Evolutionary conservation across 2,329 filamentous ascomycete species (phyloP), one percentile per base, ranked within the genome.

Genomic region (Fusarium sp.): DNA sequence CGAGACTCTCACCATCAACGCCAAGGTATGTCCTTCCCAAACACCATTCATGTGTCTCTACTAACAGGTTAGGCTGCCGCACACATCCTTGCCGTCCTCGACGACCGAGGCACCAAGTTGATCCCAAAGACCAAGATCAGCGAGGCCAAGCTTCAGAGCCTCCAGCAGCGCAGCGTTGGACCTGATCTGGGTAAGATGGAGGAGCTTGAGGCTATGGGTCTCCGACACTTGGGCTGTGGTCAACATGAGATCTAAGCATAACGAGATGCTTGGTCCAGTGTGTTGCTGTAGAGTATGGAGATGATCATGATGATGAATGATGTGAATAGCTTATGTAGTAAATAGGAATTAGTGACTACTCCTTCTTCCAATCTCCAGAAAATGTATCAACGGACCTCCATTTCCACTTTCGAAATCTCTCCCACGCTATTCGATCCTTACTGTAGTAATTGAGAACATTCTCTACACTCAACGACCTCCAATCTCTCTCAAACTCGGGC

Each of bases 161-260:
- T 72, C 7, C 66, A 69, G 30, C 47, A 61, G 6, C 45, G 64
- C 32, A 55, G 47, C 18, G 61, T 73, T 1, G 67, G 62, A 0
- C 60, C 73, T 13, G 71, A 71, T 14, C 46, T 71, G 46, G 63
- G 72, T 9, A 58, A 70, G 18, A 78, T 80, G 13, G 76, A 75
- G 29, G 77, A 79, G 65, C 61, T 81, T 7, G 77, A 78, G 57
- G 79, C 78, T 0, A 67, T 79, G 37, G 79, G 79, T 4, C 74
- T 81, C 57, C 71, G 75, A 13, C 79, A 81, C 40, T 60, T 80
- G 8, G 79, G 79, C 10, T 81, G 79, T 42, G 78, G 79, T 7
- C 74, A 58, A 4, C 69, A 72, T 5, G 69, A 72, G 5, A 25
- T 72, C 7, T 71, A 49, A 20, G 6, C n/a, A n/a, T n/a, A n/a